phyloP scores from a whole-genome alignment of 768 basidiomycete species.

The Termitomyces sp. region DNA sequence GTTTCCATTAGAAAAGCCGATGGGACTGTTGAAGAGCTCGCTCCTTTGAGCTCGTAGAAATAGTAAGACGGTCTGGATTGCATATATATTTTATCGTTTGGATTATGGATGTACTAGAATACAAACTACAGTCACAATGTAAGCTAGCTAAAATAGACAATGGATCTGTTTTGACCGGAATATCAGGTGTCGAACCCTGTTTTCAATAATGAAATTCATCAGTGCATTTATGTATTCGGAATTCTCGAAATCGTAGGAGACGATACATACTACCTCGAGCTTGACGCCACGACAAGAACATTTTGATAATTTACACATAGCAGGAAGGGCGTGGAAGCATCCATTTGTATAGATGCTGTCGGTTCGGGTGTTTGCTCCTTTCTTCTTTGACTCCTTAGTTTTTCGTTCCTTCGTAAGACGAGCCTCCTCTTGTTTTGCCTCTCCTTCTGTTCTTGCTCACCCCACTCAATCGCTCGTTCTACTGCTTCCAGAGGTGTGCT shows the following conservation, averaged over 20 bases:
- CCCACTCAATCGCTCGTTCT: constrained; percentile 32
- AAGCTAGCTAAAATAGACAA: neutral
- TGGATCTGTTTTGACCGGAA: neutral
- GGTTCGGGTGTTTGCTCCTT: neutral
- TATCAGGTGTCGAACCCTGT: neutral
- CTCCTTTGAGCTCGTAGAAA: constrained; percentile 1
- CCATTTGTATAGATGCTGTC: neutral
- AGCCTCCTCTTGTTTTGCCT: constrained; percentile 11
- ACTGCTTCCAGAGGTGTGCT: constrained; percentile 52
- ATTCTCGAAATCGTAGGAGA: neutral
- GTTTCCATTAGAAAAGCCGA: constrained; percentile 58
- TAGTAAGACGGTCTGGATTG: neutral
- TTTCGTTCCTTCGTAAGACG: constrained; percentile 24
- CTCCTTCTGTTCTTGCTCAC: constrained; percentile 31
- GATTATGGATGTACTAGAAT: neutral
- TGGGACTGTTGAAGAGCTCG: constrained; percentile 36
- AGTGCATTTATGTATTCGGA: neutral
- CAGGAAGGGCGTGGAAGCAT: neutral
- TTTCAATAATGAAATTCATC: neutral
- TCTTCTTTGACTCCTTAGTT: constrained; percentile 2
- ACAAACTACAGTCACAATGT: neutral
- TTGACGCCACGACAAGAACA: constrained; percentile 4
- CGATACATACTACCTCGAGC: neutral
- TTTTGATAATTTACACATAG: neutral
- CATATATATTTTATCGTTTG: neutral